These are phyloP conservation scores for Penicillium griseofulvum DNA, from an alignment of 2,329 filamentous ascomycete genomes.

Conservation along the genomic window DNA sequence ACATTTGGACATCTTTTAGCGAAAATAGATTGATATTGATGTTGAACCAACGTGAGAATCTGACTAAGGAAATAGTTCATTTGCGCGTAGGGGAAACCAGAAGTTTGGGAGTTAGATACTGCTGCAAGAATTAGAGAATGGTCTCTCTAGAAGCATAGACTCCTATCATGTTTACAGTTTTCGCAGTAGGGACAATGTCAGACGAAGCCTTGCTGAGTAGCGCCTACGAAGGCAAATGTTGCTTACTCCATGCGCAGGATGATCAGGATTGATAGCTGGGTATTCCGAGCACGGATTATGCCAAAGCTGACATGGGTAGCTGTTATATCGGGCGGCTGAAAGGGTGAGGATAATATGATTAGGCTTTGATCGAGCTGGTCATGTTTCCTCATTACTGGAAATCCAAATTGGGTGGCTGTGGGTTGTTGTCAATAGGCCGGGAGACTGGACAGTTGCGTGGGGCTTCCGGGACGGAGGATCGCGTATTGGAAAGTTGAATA, in stretches of 20 bases:
- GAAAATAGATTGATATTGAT: not conserved
- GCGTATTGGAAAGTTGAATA: not conserved
- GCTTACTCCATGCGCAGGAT: not conserved
- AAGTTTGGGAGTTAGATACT: not conserved
- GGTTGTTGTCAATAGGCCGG: not conserved
- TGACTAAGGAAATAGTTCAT: slow-evolving; percentile 1
- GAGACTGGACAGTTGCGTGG: not conserved
- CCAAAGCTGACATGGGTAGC: not conserved
- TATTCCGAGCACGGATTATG: not conserved
- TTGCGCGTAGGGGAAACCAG: not conserved
- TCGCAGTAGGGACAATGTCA: not conserved
- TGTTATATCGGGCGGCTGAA: not conserved
- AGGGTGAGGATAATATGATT: not conserved
- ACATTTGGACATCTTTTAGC: not conserved
- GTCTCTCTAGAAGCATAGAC: not conserved
- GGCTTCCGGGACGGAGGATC: not conserved
- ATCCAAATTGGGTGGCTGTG: not conserved
- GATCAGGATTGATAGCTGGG: not conserved
- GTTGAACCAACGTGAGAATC: not conserved
- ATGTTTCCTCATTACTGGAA: not conserved
- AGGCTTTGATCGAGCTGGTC: not conserved
- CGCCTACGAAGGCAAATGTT: not conserved
- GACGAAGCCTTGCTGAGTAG: not conserved
- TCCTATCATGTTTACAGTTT: not conserved
- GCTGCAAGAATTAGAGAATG: not conserved